Evolutionary conservation across 441 rosid genomes (phyloP).

Genomic region (Eruca vesicaria): DNA sequence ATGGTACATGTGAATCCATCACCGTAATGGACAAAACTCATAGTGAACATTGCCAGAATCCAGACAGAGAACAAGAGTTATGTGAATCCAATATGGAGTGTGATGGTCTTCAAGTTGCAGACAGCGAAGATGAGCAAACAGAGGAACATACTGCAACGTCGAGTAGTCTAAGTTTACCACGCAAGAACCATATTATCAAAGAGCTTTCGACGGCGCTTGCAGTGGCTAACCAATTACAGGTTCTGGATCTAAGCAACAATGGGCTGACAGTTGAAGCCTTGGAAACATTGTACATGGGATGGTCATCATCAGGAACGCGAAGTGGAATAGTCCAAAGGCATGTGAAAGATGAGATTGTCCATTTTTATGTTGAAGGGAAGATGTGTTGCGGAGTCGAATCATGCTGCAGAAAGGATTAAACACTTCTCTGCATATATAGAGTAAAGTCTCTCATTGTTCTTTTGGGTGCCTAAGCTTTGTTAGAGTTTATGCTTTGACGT

Average conservation of each 20-base stretch:
- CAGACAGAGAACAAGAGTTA: conserved; percentile 25
- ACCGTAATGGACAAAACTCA: conserved; percentile 13
- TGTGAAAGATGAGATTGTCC: conserved; percentile 54
- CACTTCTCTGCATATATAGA: neutral
- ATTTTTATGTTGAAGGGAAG: conserved; percentile 53
- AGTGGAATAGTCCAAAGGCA: conserved; percentile 51
- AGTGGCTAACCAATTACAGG: conserved; percentile 60
- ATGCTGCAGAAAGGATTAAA: conserved; percentile 74
- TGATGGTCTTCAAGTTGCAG: conserved; percentile 73
- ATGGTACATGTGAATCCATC: conserved; percentile 27
- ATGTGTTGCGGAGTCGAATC: conserved; percentile 62
- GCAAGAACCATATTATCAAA: conserved; percentile 39
- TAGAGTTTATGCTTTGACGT: neutral
- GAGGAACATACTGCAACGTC: conserved; percentile 48
- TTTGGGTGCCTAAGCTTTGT: neutral
- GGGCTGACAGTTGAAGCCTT: conserved; percentile 51
- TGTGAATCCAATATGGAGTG: conserved; percentile 43
- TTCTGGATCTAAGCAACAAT: conserved; percentile 73
- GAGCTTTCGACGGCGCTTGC: conserved; percentile 63
- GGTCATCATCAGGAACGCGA: conserved; percentile 71
- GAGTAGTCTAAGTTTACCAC: conserved; percentile 40
- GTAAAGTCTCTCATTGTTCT: neutral
- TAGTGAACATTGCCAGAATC: neutral
- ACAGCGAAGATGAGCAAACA: conserved; percentile 70
- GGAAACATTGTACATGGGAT: conserved; percentile 55